Evolutionary conservation across 345 rosid species (phyloP).

Genomic region (Brassica juncea): DNA sequence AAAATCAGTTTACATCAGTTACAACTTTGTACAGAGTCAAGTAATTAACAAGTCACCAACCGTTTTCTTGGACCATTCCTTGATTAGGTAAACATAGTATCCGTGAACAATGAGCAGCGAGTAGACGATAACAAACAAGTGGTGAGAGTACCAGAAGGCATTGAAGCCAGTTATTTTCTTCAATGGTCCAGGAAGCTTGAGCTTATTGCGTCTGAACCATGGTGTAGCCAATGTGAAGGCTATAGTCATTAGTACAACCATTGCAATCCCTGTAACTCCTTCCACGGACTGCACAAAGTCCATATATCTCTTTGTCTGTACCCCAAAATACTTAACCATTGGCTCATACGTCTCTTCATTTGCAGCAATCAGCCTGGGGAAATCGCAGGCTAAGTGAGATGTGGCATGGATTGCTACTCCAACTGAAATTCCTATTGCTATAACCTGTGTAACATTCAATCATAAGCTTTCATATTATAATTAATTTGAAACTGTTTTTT

Average conservation of each 20-base stretch:
- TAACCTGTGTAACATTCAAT: constrained; percentile 47
- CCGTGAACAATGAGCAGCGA: constrained; percentile 68
- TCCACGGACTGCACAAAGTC: constrained; percentile 60
- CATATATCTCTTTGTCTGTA: constrained; percentile 57
- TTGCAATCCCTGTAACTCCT: constrained; percentile 66
- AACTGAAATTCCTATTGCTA: constrained; percentile 60
- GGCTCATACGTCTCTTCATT: constrained; percentile 52
- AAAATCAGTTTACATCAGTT: constrained; percentile 10
- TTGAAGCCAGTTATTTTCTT: constrained; percentile 80
- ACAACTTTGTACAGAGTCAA: background rate
- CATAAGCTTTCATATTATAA: constrained; percentile 1
- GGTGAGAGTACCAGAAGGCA: constrained; percentile 91
- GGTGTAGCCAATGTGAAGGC: constrained; percentile 76
- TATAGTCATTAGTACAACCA: constrained; percentile 75
- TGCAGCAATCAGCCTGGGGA: constrained; percentile 66
- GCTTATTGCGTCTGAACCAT: constrained; percentile 65
- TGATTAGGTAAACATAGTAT: constrained; percentile 53
- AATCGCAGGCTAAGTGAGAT: constrained; percentile 67
- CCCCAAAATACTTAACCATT: constrained; percentile 60
- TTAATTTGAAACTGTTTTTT: background rate
- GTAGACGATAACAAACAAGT: constrained; percentile 73
- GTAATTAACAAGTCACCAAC: constrained; percentile 42
- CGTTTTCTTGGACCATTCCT: constrained; percentile 68
- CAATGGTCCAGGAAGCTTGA: constrained; percentile 56
- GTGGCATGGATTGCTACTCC: constrained; percentile 68